Base-by-base conservation (phyloP, 441 rosid species). In the Biscutella laevigata region DNA sequence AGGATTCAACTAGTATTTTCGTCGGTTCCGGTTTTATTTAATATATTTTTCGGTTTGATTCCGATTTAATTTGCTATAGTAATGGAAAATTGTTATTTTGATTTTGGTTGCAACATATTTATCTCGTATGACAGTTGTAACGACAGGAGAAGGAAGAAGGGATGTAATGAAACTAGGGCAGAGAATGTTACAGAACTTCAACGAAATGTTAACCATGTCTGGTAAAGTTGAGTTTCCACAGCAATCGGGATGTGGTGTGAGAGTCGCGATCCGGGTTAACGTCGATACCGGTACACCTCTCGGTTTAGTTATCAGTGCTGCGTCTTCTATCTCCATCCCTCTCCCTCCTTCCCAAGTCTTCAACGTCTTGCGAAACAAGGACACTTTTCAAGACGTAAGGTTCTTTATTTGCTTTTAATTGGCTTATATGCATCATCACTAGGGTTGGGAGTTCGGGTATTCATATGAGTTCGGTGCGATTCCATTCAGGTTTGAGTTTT, bases 271-370 rank as follows among this genome's bases (percentile, higher is more conserved):
- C 5, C 76, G 88, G 1, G 13, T 53, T 39, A 71, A 62, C 48
- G 16, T 1, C 0, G 74, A 54, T 48, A 3, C 40, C 4, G 90
- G 88, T 15, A 78, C 74, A 56, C 81, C 79, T 0, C 3, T 24
- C 10, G 96, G 90, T 20, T 30, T 62, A 15, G 51, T 82, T 42
- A 62, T 79, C 24, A 61, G 70, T 25, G 91, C 86, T 15, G 86
- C 88, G 5, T 66, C 81, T 53, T 80, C 80, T 49, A 67, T 84
- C 4, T 64, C 82, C 71, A 57, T 88, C 60, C 82, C 94, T 5
- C 36, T 70, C 27, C 42, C 63, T 4, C 79, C 70, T 26, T 57
- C 50, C 7, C 27, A 16, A 9, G 74, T 80, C 69, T 82, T 82
- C 29, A 15, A n/a, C 57, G 58, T 53, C 49, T 66, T 88, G 46